phyloP scores from a whole-genome alignment of 768 basidiomycete genomes.

The Myochromella boudieri region DNA sequence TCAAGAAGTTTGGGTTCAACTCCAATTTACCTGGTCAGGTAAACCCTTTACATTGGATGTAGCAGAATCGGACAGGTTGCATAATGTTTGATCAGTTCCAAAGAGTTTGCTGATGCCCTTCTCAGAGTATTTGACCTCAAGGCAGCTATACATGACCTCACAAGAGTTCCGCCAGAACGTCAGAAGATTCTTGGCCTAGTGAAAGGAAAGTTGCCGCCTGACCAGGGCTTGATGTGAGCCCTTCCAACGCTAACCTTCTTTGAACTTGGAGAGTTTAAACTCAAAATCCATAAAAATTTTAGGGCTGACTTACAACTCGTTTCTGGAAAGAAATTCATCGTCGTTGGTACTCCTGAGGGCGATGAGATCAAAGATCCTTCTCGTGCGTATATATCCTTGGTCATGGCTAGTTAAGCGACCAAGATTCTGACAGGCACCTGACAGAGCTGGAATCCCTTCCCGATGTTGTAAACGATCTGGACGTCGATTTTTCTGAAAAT shows the following conservation, averaged over 20 bases:
- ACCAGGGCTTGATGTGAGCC: conserved; percentile 62
- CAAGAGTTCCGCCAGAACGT: conserved; percentile 77
- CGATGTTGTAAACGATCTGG: conserved; percentile 77
- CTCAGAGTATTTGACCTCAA: conserved; percentile 81
- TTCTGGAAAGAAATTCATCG: conserved; percentile 73
- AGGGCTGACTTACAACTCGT: conserved; percentile 61
- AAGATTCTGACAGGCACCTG: background rate
- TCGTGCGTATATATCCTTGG: conserved; percentile 32
- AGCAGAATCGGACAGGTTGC: conserved; percentile 78
- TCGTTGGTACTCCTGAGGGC: conserved; percentile 84
- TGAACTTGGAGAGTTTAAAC: conserved; percentile 8
- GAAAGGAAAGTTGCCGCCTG: conserved; percentile 79
- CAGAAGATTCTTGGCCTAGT: conserved; percentile 88
- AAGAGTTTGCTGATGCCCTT: background rate
- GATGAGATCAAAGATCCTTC: conserved; percentile 83
- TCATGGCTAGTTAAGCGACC: background rate
- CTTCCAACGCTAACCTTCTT: background rate
- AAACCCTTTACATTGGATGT: conserved; percentile 64
- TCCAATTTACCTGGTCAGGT: conserved; percentile 74
- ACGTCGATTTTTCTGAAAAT: conserved; percentile 73
- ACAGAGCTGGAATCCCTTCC: conserved; percentile 65
- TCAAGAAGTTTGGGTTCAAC: conserved; percentile 53
- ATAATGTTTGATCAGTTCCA: background rate
- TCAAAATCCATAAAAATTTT: too few species aligned
- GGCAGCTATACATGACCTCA: conserved; percentile 60